Evolutionary conservation across 108 stramenopile species (phyloP), one percentile per base, ranked within the genome.

Genomic region (Pseudonitzschia pungens): DNA sequence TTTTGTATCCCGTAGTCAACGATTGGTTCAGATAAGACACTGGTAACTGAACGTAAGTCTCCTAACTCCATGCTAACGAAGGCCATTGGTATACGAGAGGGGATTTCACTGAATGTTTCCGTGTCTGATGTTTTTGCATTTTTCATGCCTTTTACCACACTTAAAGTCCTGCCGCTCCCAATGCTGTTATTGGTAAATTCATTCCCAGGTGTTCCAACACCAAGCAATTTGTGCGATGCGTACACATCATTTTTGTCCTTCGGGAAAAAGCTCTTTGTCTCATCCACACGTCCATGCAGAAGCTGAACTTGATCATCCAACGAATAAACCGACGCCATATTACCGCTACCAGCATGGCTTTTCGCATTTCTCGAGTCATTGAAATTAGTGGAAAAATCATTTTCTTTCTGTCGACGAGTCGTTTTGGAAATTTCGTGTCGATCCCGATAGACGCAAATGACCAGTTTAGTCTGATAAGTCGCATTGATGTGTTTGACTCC

Each of bases 11-110:
- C 65, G 62, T 22, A 42, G 57, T 69, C 68, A 45, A 75, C 29
- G 9, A 56, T 22, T 21, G 75, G 75, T 26, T 75, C 75, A 7
- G 75, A 75, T n/a, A 75, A 55, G 11, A 66, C 75, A 24, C 75
- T 75, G 8, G 75, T 75, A 57, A 75, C 75, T 11, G 68, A 69
- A 40, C 67, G 67, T 18, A 75, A 56, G 42, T 75, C 75, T 33
- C 75, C 75, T 21, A 69, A 51, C 10, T 51, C 75, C 40, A 58
- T 75, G 48, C 69, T 75, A 43, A 75, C 56, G 48, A 62, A 69
- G 15, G 52, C 42, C 11, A 75, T 69, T 24, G 75, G 75, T 59
- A 43, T 67, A 27, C 40, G 15, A 5, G 60, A 21, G 29, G 26
- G 8, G 15, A 28, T 31, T 9, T 58, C 40, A 24, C 4, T 21